Base-by-base conservation (phyloP, 805 yeast species). In the Zygotorulaspora florentina region DNA sequence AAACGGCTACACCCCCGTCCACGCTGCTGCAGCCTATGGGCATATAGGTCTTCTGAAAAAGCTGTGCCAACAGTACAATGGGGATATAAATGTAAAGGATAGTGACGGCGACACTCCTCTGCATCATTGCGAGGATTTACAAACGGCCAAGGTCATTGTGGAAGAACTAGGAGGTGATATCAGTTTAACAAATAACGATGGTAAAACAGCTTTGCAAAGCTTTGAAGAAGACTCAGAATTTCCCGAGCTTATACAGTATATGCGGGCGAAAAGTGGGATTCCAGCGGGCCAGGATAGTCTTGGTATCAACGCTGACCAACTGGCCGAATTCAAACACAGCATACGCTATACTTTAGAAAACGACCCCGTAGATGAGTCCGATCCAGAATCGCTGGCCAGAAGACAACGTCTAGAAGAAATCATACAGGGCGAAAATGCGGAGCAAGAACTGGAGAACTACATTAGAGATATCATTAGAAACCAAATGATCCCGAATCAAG, bases 11-110 rank as follows among this genome's bases (percentile, higher is more conserved):
- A 91, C 98, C 0, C 95, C 99, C 6, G 75, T 93, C 10, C 99
- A 93, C 64, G 99, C 99, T 0, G 98, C 99, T 1, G 95, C 95
- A 2, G 85, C 97, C 1, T 93, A 93, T 65, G 91, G 91, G 8
- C 90, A 91, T 61, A 56, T 68, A 2, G 89, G 84, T 8, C 69
- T 93, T 33, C 69, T 93, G 31, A 44, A 46, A 27, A 55, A 48
- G 23, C 54, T 66, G 13, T 51, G 61, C 30, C 45, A 41, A 3
- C 55, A 54, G 23, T 77, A 75, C 51, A 86, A 86, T 8, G 98
- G 96, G 6, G 83, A 93, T 59, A 76, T 89, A 18, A 89, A 93
- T 62, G 70, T 90, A 27, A 80, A 74, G 47, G 99, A 93, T 56
- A 68, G 68, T 17, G 99, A 95, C 53, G 97, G 98, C 1, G 99